Base-by-base conservation (phyloP, 2,329 filamentous ascomycete genomes). In the Claviceps sp. region DNA sequence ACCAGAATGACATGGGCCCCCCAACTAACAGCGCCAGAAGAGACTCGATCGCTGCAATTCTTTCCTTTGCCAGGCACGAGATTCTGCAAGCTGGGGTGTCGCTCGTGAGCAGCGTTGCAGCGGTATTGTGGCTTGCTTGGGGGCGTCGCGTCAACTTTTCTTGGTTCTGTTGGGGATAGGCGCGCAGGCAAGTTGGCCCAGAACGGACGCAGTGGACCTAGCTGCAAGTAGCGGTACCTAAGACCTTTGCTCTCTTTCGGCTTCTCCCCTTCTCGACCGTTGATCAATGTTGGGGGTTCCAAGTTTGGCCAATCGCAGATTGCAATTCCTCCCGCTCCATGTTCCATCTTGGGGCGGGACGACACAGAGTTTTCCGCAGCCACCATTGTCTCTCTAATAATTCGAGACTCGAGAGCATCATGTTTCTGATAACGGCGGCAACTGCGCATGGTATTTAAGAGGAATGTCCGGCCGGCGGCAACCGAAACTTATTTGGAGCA, bases 101-200 rank as follows among this genome's bases (percentile, higher is more conserved):
- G 37, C 37, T 29, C 36, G 9, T 7, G n/a, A 29, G 38, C 23
- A 20, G 34, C 36, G 52, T 38, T 42, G 45, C 26, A 45, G 44
- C 34, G 45, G 39, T 22, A 23, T 11, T 26, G 34, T 34, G 37
- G 45, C 47, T n/a, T 22, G 42, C 43, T 43, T 49, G 26, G 40
- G 47, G 49, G 50, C 37, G 51, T 49, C 53, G 54, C 55, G 43
- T 44, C 49, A 49, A 40, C n/a, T 46, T 53, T 58, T 60, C 69
- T 67, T 66, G 65, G 66, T 67, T 68, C 64, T 69, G 64, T 70
- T 72, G 68, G 68, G 69, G 69, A 69, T 64, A 46, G 52, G 46
- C 45, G 45, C 49, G 23, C 36, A 55, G 55, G 57, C 58, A 44
- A 34, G 47, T 54, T 54, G 22, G 11, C 13, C 13, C 29, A 34